Conservation (phyloP, 441 rosid species). For the Aleurites moluccanus region DNA sequence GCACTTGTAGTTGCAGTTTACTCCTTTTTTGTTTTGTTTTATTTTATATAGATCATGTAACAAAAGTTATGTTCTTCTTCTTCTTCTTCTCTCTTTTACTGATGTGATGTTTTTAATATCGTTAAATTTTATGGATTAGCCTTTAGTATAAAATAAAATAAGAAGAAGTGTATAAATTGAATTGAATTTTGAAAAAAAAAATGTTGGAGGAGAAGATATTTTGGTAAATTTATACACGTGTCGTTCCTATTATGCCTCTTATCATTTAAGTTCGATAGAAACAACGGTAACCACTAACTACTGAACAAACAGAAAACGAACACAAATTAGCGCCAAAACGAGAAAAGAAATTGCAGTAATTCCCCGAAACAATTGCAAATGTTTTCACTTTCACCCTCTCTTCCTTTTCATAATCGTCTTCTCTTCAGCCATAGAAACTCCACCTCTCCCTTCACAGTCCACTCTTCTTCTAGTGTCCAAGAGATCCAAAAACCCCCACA, state of each 20-base stretch:
- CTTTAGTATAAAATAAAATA: too few relatives aligned
- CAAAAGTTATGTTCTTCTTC: neutral
- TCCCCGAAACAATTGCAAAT: slow-evolving; percentile 24
- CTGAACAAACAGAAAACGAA: neutral
- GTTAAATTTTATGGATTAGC: too few relatives aligned
- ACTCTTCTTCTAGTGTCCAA: slow-evolving; percentile 41
- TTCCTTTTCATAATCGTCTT: slow-evolving; percentile 21
- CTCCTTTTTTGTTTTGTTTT: neutral
- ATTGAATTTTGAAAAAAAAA: too few relatives aligned
- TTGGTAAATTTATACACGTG: neutral
- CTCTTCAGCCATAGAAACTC: slow-evolving; percentile 27
- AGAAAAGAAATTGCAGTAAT: neutral
- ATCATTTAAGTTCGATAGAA: neutral
- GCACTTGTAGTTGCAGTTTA: neutral
- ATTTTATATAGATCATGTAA: neutral
- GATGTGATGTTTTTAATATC: neutral
- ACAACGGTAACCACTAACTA: slow-evolving; percentile 19
- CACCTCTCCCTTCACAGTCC: slow-evolving; percentile 27
- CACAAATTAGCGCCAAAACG: slow-evolving; percentile 8
- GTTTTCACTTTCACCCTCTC: slow-evolving; percentile 40
- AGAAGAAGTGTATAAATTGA: too few relatives aligned
- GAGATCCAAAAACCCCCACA: slow-evolving; percentile 25
- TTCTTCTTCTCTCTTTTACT: neutral
- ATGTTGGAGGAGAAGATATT: neutral
- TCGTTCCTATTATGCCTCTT: neutral